Conservation (phyloP, 352 stramenopile species). For the Phytopythium montanum region DNA sequence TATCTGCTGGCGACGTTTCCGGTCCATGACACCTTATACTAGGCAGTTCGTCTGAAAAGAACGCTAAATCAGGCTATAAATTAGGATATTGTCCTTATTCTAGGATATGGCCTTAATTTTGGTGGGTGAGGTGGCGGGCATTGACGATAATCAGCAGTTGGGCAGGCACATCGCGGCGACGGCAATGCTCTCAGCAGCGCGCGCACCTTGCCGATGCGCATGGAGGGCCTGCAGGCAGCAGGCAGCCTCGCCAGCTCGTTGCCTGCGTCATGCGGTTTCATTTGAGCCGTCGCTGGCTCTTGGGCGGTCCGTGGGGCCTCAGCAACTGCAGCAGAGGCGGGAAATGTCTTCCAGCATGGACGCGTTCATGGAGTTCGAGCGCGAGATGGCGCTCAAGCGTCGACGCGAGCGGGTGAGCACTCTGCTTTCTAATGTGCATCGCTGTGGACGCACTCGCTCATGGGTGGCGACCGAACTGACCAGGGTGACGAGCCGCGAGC, state of each 20-base stretch:
- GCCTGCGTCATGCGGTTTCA: not conserved
- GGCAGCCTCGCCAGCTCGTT: not conserved
- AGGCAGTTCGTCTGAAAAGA: not conserved
- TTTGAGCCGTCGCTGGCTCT: not conserved
- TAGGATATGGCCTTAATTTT: not conserved
- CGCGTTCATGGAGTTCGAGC: slow-evolving; percentile 85
- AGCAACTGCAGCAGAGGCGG: slow-evolving; percentile 18
- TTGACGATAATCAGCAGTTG: not conserved
- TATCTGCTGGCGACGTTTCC: not conserved
- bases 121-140: not conserved
- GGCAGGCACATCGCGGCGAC: not conserved
- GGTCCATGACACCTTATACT: not conserved
- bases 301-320: not conserved
- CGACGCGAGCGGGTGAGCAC: slow-evolving; percentile 26
- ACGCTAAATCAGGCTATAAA: not conserved
- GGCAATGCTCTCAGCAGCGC: slow-evolving; percentile 1
- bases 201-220: slow-evolving; percentile 19
- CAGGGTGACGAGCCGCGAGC: slow-evolving; percentile 12
- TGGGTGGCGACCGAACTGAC: slow-evolving; percentile 12
- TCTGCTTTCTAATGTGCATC: too few relatives aligned
- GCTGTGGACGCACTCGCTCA: not conserved
- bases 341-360: slow-evolving; percentile 53
- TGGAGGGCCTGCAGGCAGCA: slow-evolving; percentile 14
- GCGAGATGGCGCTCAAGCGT: slow-evolving; percentile 73
- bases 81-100: not conserved